Evolutionary conservation across 345 rosid genomes (phyloP).

Genomic region (Aquilaria yunnanensis): DNA sequence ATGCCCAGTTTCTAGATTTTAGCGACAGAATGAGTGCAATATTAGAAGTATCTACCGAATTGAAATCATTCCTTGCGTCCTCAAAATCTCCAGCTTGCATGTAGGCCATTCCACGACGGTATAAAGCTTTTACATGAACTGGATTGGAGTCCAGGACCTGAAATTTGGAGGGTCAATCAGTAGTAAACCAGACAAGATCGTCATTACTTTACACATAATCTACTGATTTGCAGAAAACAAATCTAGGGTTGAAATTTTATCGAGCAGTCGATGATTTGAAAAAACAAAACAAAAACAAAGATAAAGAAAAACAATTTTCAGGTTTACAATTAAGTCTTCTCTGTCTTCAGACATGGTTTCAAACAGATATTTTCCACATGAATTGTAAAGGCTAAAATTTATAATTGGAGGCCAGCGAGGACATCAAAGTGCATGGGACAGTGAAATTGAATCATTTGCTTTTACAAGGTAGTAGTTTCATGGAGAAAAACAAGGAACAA

Average conservation of each 20-base stretch:
- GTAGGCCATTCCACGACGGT: constrained; percentile 96
- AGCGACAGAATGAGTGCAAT: constrained; percentile 1
- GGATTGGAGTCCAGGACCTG: constrained; percentile 93
- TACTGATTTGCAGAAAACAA: too few relatives aligned
- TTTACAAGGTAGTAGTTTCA: too few relatives aligned
- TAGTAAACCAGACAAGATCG: neutral
- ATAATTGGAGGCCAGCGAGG: too few relatives aligned
- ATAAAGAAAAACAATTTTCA: too few relatives aligned
- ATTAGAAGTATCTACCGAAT: constrained; percentile 30
- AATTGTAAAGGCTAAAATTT: too few relatives aligned
- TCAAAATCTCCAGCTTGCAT: constrained; percentile 80
- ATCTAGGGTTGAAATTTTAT: neutral
- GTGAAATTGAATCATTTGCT: too few relatives aligned
- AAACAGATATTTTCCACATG: too few relatives aligned
- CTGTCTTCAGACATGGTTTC: too few relatives aligned
- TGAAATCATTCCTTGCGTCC: constrained; percentile 71
- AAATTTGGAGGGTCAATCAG: neutral
- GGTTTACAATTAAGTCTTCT: too few relatives aligned
- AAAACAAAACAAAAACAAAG: too few relatives aligned
- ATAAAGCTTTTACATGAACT: constrained; percentile 70
- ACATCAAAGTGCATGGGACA: too few relatives aligned
- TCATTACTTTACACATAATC: neutral
- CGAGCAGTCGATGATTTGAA: neutral
- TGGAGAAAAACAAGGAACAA: too few relatives aligned
- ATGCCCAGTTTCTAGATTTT: neutral